Evolutionary conservation across 257 asterid species (phyloP).

Genomic region (Eucommia ulmoides): DNA sequence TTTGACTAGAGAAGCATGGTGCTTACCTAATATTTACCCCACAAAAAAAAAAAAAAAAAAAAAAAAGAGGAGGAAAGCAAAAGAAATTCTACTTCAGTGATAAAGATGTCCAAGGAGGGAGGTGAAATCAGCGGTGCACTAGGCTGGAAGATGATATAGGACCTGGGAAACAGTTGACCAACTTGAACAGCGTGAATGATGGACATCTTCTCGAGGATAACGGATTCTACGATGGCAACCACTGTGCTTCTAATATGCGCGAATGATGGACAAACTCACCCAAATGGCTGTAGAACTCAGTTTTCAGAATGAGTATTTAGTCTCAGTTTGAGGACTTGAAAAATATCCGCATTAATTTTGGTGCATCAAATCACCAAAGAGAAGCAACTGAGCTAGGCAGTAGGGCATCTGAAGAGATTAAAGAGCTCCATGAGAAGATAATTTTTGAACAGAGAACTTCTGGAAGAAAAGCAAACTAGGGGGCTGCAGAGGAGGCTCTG

Average conservation of each 20-base stretch:
- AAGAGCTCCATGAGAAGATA: slow-evolving; percentile 47
- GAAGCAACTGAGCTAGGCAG: slow-evolving; percentile 19
- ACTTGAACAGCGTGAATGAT: slow-evolving; percentile 18
- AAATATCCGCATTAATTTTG: slow-evolving; percentile 22
- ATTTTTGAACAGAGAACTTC: slow-evolving; percentile 52
- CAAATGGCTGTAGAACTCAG: slow-evolving; percentile 65
- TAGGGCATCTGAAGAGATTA: slow-evolving; percentile 17
- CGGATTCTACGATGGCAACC: slow-evolving; percentile 20
- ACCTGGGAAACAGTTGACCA: slow-evolving; percentile 27
- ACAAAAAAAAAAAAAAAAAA: too few relatives aligned
- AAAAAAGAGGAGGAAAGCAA: too few relatives aligned
- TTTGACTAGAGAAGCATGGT: too few relatives aligned
- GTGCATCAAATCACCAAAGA: slow-evolving; percentile 13
- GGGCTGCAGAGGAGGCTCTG: slow-evolving; percentile 90
- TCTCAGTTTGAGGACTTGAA: slow-evolving; percentile 59
- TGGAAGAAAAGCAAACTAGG: slow-evolving; percentile 79
- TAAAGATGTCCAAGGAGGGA: slow-evolving; percentile 36
- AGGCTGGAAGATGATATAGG: slow-evolving; percentile 19
- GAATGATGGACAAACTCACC: slow-evolving; percentile 42
- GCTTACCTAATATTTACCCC: too few relatives aligned
- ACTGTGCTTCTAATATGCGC: too few relatives aligned
- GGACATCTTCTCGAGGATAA: slow-evolving; percentile 29
- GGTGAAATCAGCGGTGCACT: slow-evolving; percentile 28
- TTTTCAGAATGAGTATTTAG: slow-evolving; percentile 76
- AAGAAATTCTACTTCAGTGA: too few relatives aligned